Conservation (phyloP, 192 early-diverging fungal species). For the Coemansia sp. region DNA sequence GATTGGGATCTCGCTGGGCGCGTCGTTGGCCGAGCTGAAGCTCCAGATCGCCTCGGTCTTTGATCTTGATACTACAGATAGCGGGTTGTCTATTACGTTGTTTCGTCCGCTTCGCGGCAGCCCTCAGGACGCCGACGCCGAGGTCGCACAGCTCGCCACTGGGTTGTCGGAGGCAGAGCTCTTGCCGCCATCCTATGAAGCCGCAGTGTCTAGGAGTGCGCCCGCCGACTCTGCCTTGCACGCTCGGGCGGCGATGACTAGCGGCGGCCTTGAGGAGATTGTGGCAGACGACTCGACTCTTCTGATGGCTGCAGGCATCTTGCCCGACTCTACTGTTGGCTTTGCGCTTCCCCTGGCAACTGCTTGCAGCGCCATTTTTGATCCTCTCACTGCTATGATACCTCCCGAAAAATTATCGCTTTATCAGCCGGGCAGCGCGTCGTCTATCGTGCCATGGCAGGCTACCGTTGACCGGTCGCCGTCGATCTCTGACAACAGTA, state of each 20-base stretch:
- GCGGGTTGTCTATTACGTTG: not conserved
- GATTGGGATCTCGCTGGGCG: constrained; percentile 22
- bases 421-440: not conserved
- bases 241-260: constrained; percentile 1
- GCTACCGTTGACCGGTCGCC: constrained; percentile 2
- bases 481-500: not conserved
- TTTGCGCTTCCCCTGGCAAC: constrained; percentile 7
- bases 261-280: not conserved
- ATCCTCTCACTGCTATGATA: constrained; percentile 1
- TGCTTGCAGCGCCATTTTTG: not conserved
- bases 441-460: not conserved
- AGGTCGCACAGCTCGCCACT: not conserved
- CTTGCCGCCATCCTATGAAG: constrained; percentile 25
- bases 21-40: constrained; percentile 30
- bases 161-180: not conserved
- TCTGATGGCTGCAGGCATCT: constrained; percentile 20
- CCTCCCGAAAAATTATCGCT: not conserved
- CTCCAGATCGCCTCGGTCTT: constrained; percentile 12
- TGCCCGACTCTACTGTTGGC: constrained; percentile 18
- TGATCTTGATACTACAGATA: not conserved
- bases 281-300: not conserved
- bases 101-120: constrained; percentile 7
- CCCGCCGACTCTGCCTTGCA: not conserved
- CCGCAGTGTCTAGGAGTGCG: constrained; percentile 4
- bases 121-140: not conserved